Evolutionary conservation across 805 yeast species (phyloP).

Genomic region (Spathaspora girioi): DNA sequence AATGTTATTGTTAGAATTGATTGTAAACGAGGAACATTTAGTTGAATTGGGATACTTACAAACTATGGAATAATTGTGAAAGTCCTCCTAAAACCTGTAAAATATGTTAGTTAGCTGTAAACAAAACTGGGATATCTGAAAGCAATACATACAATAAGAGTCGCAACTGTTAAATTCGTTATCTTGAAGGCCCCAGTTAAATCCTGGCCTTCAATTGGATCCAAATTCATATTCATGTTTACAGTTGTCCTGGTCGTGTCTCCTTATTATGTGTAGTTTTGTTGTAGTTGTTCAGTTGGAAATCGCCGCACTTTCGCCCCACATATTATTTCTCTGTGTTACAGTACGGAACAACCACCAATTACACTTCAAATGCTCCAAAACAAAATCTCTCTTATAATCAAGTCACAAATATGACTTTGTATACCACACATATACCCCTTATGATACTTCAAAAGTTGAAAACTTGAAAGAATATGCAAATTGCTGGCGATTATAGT

Average conservation of each 20-base stretch:
- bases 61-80: constrained; percentile 48
- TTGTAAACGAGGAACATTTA: too few species aligned
- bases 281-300: background rate
- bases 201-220: constrained; percentile 40
- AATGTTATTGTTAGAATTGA: constrained; percentile 18
- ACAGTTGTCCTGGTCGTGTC: background rate
- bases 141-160: constrained; percentile 42
- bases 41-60: constrained; percentile 28
- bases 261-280: background rate
- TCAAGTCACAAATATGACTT: too few species aligned
- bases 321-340: too few species aligned
- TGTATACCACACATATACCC: too few species aligned
- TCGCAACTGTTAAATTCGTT: constrained; percentile 55
- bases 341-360: too few species aligned
- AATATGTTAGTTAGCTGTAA: background rate
- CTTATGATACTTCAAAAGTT: too few species aligned
- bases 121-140: background rate
- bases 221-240: constrained; percentile 38
- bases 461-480: too few species aligned
- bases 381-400: too few species aligned
- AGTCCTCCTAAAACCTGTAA: constrained; percentile 46
- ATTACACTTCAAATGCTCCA: too few species aligned
- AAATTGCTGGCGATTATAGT: too few species aligned
- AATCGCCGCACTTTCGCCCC: background rate
- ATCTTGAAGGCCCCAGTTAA: constrained; percentile 44